phyloP scores from a whole-genome alignment of 129 eudicot species.

The Tagetes erecta region DNA sequence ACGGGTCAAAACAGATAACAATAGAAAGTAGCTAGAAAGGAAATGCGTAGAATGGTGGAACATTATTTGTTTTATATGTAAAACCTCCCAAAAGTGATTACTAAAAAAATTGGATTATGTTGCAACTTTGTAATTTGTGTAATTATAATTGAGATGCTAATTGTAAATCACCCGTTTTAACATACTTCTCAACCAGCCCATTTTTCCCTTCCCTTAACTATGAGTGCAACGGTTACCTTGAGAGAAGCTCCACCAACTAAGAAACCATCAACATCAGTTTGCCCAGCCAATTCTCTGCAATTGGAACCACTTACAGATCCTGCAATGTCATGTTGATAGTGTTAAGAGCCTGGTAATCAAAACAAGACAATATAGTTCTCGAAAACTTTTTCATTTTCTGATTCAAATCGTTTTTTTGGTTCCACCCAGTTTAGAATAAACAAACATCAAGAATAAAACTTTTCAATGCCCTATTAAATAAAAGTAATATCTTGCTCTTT shows the following conservation, averaged over 20 bases:
- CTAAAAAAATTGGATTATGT: neutral
- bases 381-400: neutral
- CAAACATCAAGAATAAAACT: neutral
- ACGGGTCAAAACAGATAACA: neutral
- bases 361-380: neutral
- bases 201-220: neutral
- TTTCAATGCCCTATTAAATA: neutral
- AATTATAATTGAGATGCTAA: neutral
- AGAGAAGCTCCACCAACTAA: constrained; percentile 98
- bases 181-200: neutral
- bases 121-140: neutral
- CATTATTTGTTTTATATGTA: neutral
- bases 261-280: constrained; percentile 94
- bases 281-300: constrained; percentile 83
- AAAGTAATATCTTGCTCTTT: neutral
- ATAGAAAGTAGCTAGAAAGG: neutral
- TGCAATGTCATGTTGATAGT: constrained; percentile 24
- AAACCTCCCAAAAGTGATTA: neutral
- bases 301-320: constrained; percentile 91
- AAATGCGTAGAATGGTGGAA: neutral
- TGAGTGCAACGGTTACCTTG: constrained; percentile 51
- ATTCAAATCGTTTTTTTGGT: neutral
- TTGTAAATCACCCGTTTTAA: neutral
- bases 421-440: neutral
- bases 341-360: neutral